phyloP scores from a whole-genome alignment of 768 basidiomycete genomes.

The Boletus reticuloceps region DNA sequence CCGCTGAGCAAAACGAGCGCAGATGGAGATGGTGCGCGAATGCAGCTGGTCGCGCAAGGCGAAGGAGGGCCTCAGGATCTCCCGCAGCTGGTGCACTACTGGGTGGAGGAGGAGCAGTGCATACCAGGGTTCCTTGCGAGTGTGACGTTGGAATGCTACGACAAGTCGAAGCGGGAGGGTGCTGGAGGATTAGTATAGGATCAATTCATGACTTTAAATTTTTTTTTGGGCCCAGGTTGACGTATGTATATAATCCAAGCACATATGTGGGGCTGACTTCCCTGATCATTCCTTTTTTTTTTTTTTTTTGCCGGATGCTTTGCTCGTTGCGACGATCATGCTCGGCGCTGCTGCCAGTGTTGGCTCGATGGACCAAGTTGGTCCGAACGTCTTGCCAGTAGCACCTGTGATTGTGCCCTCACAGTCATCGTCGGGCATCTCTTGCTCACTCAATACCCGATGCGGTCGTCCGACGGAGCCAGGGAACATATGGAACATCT shows the following conservation, averaged over 20 bases:
- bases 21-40: constrained; percentile 44
- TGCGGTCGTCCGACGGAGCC: not conserved
- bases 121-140: constrained; percentile 89
- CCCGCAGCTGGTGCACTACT: constrained; percentile 74
- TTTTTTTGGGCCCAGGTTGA: no score
- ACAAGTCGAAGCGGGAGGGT: constrained; percentile 55
- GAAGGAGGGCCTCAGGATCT: constrained; percentile 75
- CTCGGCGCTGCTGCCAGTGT: no score
- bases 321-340: no score
- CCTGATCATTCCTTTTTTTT: not conserved
- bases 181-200: not conserved
- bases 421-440: no score
- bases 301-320: not conserved
- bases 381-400: no score
- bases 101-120: constrained; percentile 84
- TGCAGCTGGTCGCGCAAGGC: constrained; percentile 74
- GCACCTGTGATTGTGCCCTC: no score
- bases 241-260: no score
- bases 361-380: no score
- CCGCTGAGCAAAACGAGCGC: constrained; percentile 42
- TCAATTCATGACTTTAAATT: no score
- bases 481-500: not conserved
- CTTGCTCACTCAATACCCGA: no score
- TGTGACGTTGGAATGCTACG: constrained; percentile 85
- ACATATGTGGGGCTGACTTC: no score